Evolutionary conservation across 306 rosid species (phyloP), one percentile per base, ranked within the genome.

Genomic region (Begonia fuchsioides): DNA sequence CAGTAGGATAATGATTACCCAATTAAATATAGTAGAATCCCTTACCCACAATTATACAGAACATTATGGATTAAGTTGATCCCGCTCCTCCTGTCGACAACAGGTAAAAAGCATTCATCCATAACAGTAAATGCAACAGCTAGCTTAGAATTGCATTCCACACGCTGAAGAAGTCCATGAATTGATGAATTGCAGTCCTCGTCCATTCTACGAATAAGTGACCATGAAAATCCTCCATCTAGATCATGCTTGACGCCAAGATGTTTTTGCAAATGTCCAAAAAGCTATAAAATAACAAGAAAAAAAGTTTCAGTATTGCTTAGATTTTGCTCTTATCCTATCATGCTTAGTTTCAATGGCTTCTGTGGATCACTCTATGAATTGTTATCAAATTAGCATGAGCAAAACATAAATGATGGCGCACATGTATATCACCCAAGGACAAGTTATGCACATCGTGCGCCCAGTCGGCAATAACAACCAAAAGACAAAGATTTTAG

Each of bases 21-120:
- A 26, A 26, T 26, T 8, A 26, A 26, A 26, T 26, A 26, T 26
- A 26, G 35, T 26, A 39, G 14, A 38, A 32, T 56, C 55, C 46
- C 95, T 79, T 79, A 92, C 99, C 99, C 83, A 67, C 77, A 71
- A 68, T 80, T 92, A 53, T 82, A 86, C 49, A 92, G 76, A 69
- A 80, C 83, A 62, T 86, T 86, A 53, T 68, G 93, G 61, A 92
- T 86, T 70, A 85, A 44, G 66, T 77, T 92, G 75, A 92, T 73
- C 57, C 99, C 93, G 62, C 96, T 92, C 76, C 99, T 82, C 63
- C 96, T 60, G 66, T 92, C 99, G 74, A 86, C 74, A 71, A 86
- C 71, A 3, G 96, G 96, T 72, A 92, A 72, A 76, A 86, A 92
- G 53, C 99, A 92, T 68, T 92, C 99, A 53, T 92, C 93, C 99